Evolutionary conservation across 257 asterid species (phyloP), one percentile per base, ranked within the genome.

Genomic region (Verbena officinalis): DNA sequence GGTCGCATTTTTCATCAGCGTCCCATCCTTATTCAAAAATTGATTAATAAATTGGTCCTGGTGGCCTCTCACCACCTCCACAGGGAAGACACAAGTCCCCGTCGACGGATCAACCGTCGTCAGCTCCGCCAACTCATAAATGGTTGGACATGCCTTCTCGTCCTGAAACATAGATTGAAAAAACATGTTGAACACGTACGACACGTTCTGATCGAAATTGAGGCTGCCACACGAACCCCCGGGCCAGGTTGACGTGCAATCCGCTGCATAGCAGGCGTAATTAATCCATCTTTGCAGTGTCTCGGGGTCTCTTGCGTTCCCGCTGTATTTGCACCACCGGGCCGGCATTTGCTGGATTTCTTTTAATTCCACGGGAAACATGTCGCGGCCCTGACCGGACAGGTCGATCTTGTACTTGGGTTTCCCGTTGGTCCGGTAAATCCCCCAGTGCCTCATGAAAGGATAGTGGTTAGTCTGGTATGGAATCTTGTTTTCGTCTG

Each of bases 31-130:
- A n/a, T n/a, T n/a, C n/a, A n/a, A n/a, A n/a, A n/a, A n/a, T n/a
- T n/a, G n/a, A n/a, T n/a, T n/a, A n/a, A n/a, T n/a, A n/a, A n/a
- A n/a, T n/a, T n/a, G n/a, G n/a, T n/a, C n/a, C n/a, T n/a, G n/a
- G n/a, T n/a, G n/a, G n/a, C n/a, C n/a, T n/a, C n/a, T n/a, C n/a
- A 82, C 67, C 8, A 82, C 83, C 70, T 77, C 83, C 27, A 82
- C 76, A 0, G 81, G 83, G 50, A 83, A 83, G 19, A 23, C 3
- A 42, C 85, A 79, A 17, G 22, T 50, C 0, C 9, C 46, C 4
- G 64, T 67, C 1, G 88, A 79, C 0, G 83, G 81, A 55, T 83
- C 42, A 0, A 31, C 34, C 19, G 48, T 23, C 8, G 64, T 30
- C n/a, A 83, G 45, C 15, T 0, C 10, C 1, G 68, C 81, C 20